Base-by-base conservation (phyloP, 2,329 filamentous ascomycete species). In the Beauveria sp. region DNA sequence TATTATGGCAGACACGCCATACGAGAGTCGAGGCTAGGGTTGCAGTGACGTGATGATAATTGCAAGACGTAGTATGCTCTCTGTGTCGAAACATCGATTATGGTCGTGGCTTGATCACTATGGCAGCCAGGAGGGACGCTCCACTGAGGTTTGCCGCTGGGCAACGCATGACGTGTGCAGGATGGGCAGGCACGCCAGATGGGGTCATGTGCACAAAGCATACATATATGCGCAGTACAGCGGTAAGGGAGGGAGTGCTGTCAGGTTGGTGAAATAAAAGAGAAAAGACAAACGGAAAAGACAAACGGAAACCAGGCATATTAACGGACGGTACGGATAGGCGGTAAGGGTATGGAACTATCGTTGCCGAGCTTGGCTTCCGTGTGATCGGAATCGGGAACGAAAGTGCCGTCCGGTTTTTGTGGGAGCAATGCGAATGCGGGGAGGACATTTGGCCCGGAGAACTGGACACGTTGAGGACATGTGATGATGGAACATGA, bases 321-420 rank as follows among this genome's bases (percentile, higher is more conserved):
- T 18, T 43, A 7, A n/a, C 41, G 18, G n/a, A 20, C 18, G 8
- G 9, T 4, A 24, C 22, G 22, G 22, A 24, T 24, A 10, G 41
- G 41, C 28, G 20, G 34, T 47, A 5, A 37, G 34, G 26, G 14
- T 16, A 37, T 16, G 34, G 34, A 22, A 47, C 44, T 26, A 18
- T 28, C n/a, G 12, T 44, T 55, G 52, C 52, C 46, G 55, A 58
- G 46, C 12, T 24, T 43, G 34, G 46, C 46, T 58, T 52, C 48
- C 56, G 56, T 59, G 56, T 59, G 56, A 59, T 59, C 56, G 56
- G 56, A 59, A 59, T 26, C 56, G 56, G 56, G 56, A 46, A 30
- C 18, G 5, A 52, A 46, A 59, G 18, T 26, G 26, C 56, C 56
- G 56, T 26, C 56, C 48, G 47, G 56, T 37, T 44, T 20, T 16